A percentile compares a stretch with the other conserved stretches of the same genome.
phyloP scores from a whole-genome alignment of 805 yeast species.

The Kockiozyma suomiensis region DNA sequence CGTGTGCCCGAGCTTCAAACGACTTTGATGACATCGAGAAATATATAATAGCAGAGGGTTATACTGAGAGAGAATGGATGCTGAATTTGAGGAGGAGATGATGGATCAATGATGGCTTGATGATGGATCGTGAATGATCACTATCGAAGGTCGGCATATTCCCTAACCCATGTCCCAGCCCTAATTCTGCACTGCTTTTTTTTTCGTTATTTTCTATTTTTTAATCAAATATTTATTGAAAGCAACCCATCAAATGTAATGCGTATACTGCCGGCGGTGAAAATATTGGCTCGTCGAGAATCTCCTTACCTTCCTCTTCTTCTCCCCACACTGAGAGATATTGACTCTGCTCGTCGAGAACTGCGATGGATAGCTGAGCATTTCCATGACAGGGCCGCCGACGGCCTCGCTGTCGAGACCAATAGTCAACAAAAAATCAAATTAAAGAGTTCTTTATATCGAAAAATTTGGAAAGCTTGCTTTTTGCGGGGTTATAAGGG shows the following conservation, averaged over 20 bases:
- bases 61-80: not conserved
- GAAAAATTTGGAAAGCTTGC: slow-evolving; percentile 44
- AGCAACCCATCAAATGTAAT: slow-evolving; percentile 19
- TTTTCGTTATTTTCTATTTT: not conserved
- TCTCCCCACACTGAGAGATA: slow-evolving; percentile 32
- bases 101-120: not conserved
- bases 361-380: slow-evolving; percentile 66
- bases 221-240: too few species aligned
- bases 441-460: not conserved
- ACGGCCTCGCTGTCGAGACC: not conserved
- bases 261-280: slow-evolving; percentile 33
- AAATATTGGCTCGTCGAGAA: slow-evolving; percentile 25
- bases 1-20: slow-evolving; percentile 40
- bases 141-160: not conserved
- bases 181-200: not conserved
- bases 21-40: slow-evolving; percentile 2
- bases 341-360: slow-evolving; percentile 54
- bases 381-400: slow-evolving; percentile 39
- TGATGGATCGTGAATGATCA: slow-evolving; percentile 1
- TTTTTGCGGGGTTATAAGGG: slow-evolving; percentile 60
- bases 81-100: not conserved
- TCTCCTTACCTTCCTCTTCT: slow-evolving; percentile 34
- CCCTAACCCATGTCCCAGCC: not conserved
- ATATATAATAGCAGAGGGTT: not conserved
- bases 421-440: not conserved